Base-by-base conservation (phyloP, 164 flowering plant genomes). In the Litsea cubeba region DNA sequence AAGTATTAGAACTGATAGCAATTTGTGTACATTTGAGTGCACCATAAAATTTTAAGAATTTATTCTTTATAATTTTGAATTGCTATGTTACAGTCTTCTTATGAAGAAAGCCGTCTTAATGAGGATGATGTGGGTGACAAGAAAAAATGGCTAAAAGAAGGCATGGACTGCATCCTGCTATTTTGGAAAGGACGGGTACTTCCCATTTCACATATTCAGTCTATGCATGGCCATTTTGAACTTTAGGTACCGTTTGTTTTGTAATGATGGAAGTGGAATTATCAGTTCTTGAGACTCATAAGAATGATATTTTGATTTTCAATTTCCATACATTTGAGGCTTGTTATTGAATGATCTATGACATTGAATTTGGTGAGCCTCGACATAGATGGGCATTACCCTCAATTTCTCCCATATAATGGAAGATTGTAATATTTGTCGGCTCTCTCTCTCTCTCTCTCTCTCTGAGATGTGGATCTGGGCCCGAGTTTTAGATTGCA, bases 121-220 rank as follows among this genome's bases (percentile, higher is more conserved):
- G 99, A 79, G 58, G 40, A 78, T 26, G 97, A 89, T 77, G 86
- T 93, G 73, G 97, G 90, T 7, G 94, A 90, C 40, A 92, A 86
- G 86, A 81, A 81, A 69, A 91, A 88, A 85, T 93, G 90, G 90
- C 83, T 95, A 74, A 95, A 89, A 84, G 99, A 95, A 79, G 99
- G 98, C 83, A 87, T 90, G 95, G 98, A 95, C 79, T 95, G 97
- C 89, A 90, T 24, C 87, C 65, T 95, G 85, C 86, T 91, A 28
- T 89, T 88, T 75, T 95, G 99, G 99, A 93, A 91, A 30, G 99
- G 88, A 71, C 90, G 89, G 82, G 99, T 90, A 84, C 17, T 68
- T 69, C 14, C 26, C 1, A 49, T 32, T 68, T 77, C 4, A 15
- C 60, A 54, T 2, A 54, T 54, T 18, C 60, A 54, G 6, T 54